Conservation (phyloP, 2,329 filamentous ascomycete species). For the Botrytis porri region DNA sequence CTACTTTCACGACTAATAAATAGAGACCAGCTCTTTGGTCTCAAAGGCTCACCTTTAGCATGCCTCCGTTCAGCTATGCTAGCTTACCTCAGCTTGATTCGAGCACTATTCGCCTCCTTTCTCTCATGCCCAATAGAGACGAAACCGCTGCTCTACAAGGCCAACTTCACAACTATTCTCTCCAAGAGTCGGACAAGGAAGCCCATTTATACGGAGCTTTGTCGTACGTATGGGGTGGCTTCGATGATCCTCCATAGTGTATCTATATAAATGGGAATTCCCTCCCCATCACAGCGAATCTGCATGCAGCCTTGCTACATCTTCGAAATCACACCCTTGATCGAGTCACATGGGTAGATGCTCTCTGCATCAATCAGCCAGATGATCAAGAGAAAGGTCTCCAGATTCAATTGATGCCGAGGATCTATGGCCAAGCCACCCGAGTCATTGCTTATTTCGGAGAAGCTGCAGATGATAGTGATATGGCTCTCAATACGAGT, state of each 20-base stretch:
- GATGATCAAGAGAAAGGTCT: slow-evolving; percentile 12
- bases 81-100: background rate
- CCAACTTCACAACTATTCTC: slow-evolving; percentile 2
- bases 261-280: slow-evolving; percentile 8
- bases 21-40: background rate
- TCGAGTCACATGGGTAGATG: slow-evolving; percentile 14
- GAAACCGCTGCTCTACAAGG: background rate
- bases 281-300: slow-evolving; percentile 17
- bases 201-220: slow-evolving; percentile 16
- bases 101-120: background rate
- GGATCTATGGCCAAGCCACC: slow-evolving; percentile 23
- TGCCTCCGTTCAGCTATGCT: background rate
- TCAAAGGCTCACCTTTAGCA: background rate
- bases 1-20: background rate
- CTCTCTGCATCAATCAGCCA: slow-evolving; percentile 11
- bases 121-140: background rate
- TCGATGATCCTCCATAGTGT: slow-evolving; percentile 6
- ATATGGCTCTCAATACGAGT: slow-evolving; percentile 16
- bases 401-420: slow-evolving; percentile 23
- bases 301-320: slow-evolving; percentile 15
- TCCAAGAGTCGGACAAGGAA: background rate
- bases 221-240: slow-evolving; percentile 19
- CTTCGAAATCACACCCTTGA: slow-evolving; percentile 17
- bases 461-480: slow-evolving; percentile 8
- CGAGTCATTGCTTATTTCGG: slow-evolving; percentile 25